phyloP scores from a whole-genome alignment of 2,329 filamentous ascomycete genomes.

The Stagonosporopsis vannaccii region DNA sequence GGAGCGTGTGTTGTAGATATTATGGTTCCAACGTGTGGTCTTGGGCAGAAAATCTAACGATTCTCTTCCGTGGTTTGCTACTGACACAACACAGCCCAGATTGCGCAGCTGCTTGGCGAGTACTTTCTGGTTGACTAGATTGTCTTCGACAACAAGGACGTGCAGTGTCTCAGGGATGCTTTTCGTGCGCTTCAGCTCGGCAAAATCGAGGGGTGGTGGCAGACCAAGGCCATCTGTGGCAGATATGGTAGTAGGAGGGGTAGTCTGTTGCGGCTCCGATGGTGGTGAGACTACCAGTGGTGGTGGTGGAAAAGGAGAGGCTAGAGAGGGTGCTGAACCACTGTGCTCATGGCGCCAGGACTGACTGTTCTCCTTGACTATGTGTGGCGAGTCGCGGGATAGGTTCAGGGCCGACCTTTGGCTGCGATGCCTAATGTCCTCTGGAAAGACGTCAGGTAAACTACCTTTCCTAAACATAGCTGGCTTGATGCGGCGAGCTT shows the following conservation, averaged over 20 bases:
- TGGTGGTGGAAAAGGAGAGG: background rate
- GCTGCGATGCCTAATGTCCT: conserved; percentile 32
- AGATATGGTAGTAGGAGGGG: background rate
- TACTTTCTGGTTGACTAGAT: conserved; percentile 52
- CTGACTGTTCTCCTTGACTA: background rate
- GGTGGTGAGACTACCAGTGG: background rate
- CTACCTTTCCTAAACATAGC: conserved; percentile 24
- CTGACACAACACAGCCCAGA: conserved; percentile 45
- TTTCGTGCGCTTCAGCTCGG: conserved; percentile 18
- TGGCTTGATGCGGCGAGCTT: conserved; percentile 25
- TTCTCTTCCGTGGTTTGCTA: conserved; percentile 51
- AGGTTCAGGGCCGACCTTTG: conserved; percentile 9
- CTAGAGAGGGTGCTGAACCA: background rate
- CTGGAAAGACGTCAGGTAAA: conserved; percentile 26
- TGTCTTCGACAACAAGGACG: conserved; percentile 49
- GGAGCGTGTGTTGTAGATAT: background rate
- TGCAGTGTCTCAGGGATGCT: conserved; percentile 25
- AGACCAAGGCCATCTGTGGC: conserved; percentile 13
- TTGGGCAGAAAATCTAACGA: conserved; percentile 44
- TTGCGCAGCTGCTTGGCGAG: conserved; percentile 50
- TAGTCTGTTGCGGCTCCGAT: background rate
- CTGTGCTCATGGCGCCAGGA: conserved; percentile 3
- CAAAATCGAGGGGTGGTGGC: conserved; percentile 12
- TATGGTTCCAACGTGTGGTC: conserved; percentile 35
- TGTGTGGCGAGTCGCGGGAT: conserved; percentile 6